These are phyloP conservation scores for Hypholoma sublateritium DNA, from an alignment of 768 basidiomycete species.

Conservation along the genomic window DNA sequence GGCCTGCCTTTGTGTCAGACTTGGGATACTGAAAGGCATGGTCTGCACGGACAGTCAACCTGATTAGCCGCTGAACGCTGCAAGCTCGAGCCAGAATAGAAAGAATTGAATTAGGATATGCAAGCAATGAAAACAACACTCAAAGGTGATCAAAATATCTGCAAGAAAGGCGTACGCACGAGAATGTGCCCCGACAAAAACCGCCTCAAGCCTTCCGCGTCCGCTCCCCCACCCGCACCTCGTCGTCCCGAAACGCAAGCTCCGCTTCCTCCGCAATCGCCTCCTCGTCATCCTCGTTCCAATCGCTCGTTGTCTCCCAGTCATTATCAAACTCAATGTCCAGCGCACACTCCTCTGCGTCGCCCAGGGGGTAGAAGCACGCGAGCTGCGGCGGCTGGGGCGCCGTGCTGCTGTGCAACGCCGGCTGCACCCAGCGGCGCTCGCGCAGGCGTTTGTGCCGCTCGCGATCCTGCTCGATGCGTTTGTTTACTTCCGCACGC, in stretches of 20 bases:
- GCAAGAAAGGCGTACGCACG: too few relatives aligned
- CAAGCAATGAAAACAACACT: too few relatives aligned
- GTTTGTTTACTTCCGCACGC: constrained; percentile 72
- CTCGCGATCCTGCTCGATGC: constrained; percentile 91
- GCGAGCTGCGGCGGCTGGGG: constrained; percentile 47
- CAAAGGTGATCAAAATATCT: too few relatives aligned
- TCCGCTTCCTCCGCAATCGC: constrained; percentile 69
- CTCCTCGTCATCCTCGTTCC: constrained; percentile 88
- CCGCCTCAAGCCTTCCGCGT: neutral
- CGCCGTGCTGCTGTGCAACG: constrained; percentile 49
- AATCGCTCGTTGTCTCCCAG: constrained; percentile 88
- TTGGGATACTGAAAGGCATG: too few relatives aligned
- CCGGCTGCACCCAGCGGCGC: constrained; percentile 87
- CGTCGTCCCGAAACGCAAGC: constrained; percentile 62
- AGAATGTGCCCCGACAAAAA: too few relatives aligned
- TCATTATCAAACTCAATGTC: constrained; percentile 90
- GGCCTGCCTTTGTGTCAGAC: too few relatives aligned
- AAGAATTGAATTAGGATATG: too few relatives aligned
- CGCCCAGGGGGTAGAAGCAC: constrained; percentile 60
- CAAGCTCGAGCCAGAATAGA: too few relatives aligned
- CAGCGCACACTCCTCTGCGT: constrained; percentile 52
- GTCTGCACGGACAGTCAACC: too few relatives aligned
- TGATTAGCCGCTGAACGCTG: too few relatives aligned
- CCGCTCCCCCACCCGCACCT: neutral
- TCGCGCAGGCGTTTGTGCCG: constrained; percentile 91